phyloP scores from a whole-genome alignment of 495 filamentous ascomycete species.

The Aspergillus haitiensis region DNA sequence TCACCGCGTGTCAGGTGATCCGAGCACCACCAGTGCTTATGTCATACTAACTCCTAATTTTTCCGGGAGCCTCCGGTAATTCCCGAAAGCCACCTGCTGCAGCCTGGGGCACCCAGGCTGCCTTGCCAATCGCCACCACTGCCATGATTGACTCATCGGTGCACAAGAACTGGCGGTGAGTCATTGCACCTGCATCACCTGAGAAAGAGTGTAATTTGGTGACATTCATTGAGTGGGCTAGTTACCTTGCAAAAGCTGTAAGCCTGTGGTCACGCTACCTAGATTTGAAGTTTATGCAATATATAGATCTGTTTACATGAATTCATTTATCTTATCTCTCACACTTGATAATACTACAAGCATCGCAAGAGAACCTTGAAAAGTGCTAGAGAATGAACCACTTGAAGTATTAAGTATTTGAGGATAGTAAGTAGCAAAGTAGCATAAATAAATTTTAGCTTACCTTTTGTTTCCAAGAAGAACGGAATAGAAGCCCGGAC shows the following conservation, averaged over 20 bases:
- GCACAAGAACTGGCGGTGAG: conserved; percentile 6
- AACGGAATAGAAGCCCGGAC: not conserved
- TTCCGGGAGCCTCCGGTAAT: not conserved
- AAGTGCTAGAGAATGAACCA: no score
- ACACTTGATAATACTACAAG: no score
- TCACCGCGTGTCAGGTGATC: not conserved
- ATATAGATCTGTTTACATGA: no score
- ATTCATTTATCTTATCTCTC: no score
- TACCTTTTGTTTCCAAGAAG: not conserved
- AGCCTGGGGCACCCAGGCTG: not conserved
- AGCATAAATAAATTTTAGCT: no score
- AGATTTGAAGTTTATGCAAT: no score
- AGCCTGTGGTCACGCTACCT: no score
- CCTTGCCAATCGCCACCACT: conserved; percentile 8
- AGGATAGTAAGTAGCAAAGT: no score
- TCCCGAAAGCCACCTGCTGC: not conserved
- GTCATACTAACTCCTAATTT: not conserved
- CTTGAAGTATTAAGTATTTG: no score
- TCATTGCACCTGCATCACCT: conserved; percentile 12
- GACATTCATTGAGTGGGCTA: no score
- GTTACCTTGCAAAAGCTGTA: no score
- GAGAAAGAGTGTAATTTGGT: not conserved
- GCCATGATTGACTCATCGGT: conserved; percentile 9
- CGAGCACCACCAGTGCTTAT: not conserved
- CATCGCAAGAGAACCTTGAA: no score